These are phyloP conservation scores for Vitis rotundifolia DNA, from an alignment of 164 flowering plant species.

Conservation along the genomic window DNA sequence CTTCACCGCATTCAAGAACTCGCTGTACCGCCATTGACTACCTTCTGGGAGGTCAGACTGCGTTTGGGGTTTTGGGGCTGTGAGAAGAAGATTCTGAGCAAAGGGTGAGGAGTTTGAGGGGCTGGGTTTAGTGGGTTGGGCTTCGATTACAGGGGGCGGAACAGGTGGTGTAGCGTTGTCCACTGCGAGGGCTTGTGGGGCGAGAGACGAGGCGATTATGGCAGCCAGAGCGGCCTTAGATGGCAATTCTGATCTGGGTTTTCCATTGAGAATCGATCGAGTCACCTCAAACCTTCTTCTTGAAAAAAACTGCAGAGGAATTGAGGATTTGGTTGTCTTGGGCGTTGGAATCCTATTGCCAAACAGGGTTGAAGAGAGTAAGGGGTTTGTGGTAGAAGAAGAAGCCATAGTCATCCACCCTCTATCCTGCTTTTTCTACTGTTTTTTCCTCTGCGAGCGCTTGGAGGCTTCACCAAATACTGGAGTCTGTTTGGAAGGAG, in stretches of 20 bases:
- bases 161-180: conserved; percentile 34
- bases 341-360: conserved; percentile 56
- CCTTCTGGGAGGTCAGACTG: conserved; percentile 87
- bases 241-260: conserved; percentile 21
- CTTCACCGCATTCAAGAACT: conserved; percentile 90
- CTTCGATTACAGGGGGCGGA: conserved; percentile 52
- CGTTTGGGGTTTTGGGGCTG: conserved; percentile 73
- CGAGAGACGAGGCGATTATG: conserved; percentile 54
- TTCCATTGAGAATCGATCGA: conserved; percentile 23
- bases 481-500: too few species aligned
- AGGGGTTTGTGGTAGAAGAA: conserved; percentile 26
- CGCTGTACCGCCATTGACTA: conserved; percentile 91
- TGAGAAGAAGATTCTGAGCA: conserved; percentile 53
- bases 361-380: conserved; percentile 57
- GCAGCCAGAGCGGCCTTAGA: conserved; percentile 67
- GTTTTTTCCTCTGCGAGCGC: too few species aligned
- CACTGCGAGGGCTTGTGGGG: conserved; percentile 64
- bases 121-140: conserved; percentile 48
- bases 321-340: conserved; percentile 32
- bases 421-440: not conserved
- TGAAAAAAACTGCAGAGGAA: conserved; percentile 13
- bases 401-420: too few species aligned
- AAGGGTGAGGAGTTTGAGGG: conserved; percentile 49
- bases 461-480: too few species aligned
- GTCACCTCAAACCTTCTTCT: conserved; percentile 24